A percentile compares a stretch with the other conserved stretches of the same genome.
Conservation (phyloP, 768 basidiomycete species). For the Lactifluus echinatus region DNA sequence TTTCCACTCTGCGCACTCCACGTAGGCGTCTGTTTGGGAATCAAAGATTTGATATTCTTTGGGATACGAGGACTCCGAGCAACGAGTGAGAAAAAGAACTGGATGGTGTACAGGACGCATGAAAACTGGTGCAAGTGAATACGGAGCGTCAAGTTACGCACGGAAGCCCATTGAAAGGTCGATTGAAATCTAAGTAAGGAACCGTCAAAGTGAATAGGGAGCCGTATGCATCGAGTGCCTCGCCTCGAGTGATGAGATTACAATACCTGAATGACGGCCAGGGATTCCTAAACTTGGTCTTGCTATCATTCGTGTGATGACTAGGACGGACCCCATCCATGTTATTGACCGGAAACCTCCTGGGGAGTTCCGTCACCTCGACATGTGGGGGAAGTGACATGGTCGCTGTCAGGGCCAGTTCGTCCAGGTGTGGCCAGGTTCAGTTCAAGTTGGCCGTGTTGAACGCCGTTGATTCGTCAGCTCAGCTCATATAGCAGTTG, state of each 20-base stretch:
- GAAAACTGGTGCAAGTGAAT: too few species aligned
- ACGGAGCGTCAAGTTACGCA: background rate
- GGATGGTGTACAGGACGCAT: background rate
- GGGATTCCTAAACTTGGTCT: conserved; percentile 15
- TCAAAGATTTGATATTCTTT: conserved; percentile 14
- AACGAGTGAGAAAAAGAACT: background rate
- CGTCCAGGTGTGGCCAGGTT: too few species aligned
- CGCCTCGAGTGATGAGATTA: background rate
- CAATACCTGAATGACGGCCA: conserved; percentile 20
- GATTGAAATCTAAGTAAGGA: conserved; percentile 9
- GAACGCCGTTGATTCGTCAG: too few species aligned
- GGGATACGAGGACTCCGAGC: conserved; percentile 4
- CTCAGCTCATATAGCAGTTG: too few species aligned
- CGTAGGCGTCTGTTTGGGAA: conserved; percentile 11
- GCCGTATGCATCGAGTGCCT: too few species aligned
- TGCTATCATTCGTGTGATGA: conserved; percentile 12
- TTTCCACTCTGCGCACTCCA: conserved; percentile 11
- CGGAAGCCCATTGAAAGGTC: conserved; percentile 9
- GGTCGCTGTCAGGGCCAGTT: background rate
- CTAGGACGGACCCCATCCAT: conserved; percentile 8
- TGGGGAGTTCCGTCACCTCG: conserved; percentile 11
- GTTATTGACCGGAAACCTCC: conserved; percentile 7
- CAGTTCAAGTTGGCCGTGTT: too few species aligned
- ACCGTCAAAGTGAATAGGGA: background rate
- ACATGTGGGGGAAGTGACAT: conserved; percentile 11